phyloP scores from a whole-genome alignment of 2,329 filamentous ascomycete species.

The Sphaerulina vaccinii region DNA sequence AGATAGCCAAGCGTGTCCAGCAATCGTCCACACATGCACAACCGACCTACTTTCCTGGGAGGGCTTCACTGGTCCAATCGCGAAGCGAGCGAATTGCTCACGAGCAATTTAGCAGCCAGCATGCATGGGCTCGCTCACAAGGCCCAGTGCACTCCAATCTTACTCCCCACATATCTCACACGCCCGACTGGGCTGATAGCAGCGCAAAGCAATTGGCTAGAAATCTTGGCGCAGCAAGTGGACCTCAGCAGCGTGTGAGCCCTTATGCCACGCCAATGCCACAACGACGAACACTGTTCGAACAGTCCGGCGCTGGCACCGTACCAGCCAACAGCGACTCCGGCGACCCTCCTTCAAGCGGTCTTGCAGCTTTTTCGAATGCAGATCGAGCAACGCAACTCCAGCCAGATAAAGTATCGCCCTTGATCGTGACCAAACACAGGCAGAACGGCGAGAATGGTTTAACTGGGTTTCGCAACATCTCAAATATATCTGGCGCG shows the following conservation, averaged over 20 bases:
- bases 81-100: conserved; percentile 38
- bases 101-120: conserved; percentile 85
- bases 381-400: conserved; percentile 18
- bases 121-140: conserved; percentile 88
- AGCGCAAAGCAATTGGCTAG: conserved; percentile 27
- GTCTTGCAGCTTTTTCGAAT: conserved; percentile 32
- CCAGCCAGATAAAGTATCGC: conserved; percentile 21
- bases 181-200: conserved; percentile 35
- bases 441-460: conserved; percentile 28
- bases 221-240: conserved; percentile 16
- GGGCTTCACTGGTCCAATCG: conserved; percentile 23
- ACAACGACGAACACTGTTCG: conserved; percentile 26
- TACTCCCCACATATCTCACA: conserved; percentile 35
- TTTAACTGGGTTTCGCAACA: conserved; percentile 37
- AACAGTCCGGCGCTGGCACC: conserved; percentile 31
- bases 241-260: not conserved
- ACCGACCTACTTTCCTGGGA: conserved; percentile 28
- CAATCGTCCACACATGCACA: conserved; percentile 24
- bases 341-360: conserved; percentile 35
- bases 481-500: conserved; percentile 41
- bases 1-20: conserved; percentile 31
- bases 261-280: conserved; percentile 33
- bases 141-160: conserved; percentile 61
- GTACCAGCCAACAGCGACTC: conserved; percentile 30
- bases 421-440: conserved; percentile 31